These are phyloP conservation scores for Rhizopus microsporus DNA, from an alignment of 371 early-diverging fungal genomes.

Conservation along the genomic window DNA sequence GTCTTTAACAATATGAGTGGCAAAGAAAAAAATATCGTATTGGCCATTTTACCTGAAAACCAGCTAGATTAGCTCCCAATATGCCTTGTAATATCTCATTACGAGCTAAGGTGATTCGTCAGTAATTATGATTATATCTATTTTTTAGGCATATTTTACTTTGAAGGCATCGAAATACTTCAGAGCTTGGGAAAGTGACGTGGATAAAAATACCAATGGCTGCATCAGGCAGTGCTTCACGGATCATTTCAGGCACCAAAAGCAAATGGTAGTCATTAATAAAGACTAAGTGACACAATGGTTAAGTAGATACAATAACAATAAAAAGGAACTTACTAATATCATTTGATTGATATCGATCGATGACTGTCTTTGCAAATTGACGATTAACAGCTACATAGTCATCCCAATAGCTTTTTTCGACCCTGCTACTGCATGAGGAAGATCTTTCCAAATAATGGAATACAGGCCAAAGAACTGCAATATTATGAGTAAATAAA, in stretches of 20 bases:
- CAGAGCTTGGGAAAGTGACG: constrained; percentile 95
- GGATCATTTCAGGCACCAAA: constrained; percentile 88
- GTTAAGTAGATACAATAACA: neutral
- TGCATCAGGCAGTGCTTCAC: constrained; percentile 77
- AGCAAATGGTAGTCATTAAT: constrained; percentile 98
- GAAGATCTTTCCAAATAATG: constrained; percentile 90
- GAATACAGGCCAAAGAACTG: constrained; percentile 95
- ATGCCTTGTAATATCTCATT: constrained; percentile 88
- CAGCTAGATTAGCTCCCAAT: constrained; percentile 85
- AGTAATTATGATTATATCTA: neutral
- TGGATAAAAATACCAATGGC: constrained; percentile 97
- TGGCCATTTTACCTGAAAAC: constrained; percentile 70
- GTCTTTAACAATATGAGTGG: constrained; percentile 53
- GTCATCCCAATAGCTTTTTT: constrained; percentile 78
- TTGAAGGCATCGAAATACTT: constrained; percentile 92
- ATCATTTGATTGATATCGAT: constrained; percentile 79
- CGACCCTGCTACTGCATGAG: constrained; percentile 54
- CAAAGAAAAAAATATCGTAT: neutral
- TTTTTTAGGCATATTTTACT: constrained; percentile 48
- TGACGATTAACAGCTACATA: constrained; percentile 83
- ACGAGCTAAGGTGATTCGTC: constrained; percentile 55
- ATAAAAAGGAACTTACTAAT: constrained; percentile 58
- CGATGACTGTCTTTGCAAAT: constrained; percentile 79
- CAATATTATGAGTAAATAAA: neutral
- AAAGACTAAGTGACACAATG: constrained; percentile 69